These are phyloP conservation scores for Plicaturopsis crispa DNA, from an alignment of 768 basidiomycete genomes.

Conservation along the genomic window DNA sequence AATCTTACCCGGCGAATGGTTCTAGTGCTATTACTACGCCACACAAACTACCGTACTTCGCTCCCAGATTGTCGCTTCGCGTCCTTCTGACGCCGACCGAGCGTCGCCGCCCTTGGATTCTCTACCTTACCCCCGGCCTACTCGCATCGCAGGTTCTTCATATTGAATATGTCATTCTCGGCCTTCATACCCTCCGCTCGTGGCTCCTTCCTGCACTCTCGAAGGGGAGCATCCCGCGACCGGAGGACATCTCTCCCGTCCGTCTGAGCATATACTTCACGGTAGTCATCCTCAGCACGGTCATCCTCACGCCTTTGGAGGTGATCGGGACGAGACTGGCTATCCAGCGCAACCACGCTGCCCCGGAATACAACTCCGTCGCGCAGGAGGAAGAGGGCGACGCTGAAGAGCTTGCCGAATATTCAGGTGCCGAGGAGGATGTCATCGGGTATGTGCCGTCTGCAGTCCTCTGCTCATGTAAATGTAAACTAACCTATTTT, in stretches of 20 bases:
- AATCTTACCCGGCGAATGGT: constrained; percentile 2
- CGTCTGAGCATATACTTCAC: constrained; percentile 49
- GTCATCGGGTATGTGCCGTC: constrained; percentile 63
- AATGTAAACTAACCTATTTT: constrained; percentile 5
- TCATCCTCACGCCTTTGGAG: constrained; percentile 66
- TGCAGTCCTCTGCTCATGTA: background rate
- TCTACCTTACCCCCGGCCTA: constrained; percentile 74
- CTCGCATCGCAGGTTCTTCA: constrained; percentile 35
- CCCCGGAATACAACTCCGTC: constrained; percentile 66
- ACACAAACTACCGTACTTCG: constrained; percentile 61
- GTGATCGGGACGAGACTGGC: constrained; percentile 74
- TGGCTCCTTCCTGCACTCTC: constrained; percentile 37
- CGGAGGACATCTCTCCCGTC: constrained; percentile 37
- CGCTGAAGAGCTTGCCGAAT: constrained; percentile 51
- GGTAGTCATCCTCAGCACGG: constrained; percentile 48
- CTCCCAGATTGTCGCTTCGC: constrained; percentile 50
- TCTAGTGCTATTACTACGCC: constrained; percentile 78
- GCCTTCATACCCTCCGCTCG: constrained; percentile 31
- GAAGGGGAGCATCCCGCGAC: constrained; percentile 24
- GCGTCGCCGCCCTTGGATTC: constrained; percentile 66
- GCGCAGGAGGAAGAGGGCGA: constrained; percentile 68
- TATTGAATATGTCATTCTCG: constrained; percentile 35
- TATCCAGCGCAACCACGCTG: constrained; percentile 79
- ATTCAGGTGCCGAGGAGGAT: constrained; percentile 66
- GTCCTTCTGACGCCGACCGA: constrained; percentile 78